phyloP scores from a whole-genome alignment of 495 filamentous ascomycete species.

The Tuber microsphaerosporum region DNA sequence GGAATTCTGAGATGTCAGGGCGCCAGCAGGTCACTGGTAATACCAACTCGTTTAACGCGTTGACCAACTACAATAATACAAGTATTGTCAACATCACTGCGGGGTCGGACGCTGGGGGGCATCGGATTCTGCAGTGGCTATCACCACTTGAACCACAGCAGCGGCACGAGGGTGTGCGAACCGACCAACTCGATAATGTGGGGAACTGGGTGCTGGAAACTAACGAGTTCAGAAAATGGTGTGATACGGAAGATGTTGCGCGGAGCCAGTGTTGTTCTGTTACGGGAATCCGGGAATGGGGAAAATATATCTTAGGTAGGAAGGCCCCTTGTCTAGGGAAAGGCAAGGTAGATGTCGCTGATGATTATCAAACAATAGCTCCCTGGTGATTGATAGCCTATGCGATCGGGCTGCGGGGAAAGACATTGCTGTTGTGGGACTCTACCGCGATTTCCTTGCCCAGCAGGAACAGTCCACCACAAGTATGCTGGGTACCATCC shows the following conservation, averaged over 20 bases:
- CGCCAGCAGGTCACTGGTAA: not conserved
- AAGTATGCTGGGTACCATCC: too few relatives aligned
- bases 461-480: too few relatives aligned
- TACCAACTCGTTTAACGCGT: not conserved
- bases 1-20: not conserved
- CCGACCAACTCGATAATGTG: too few relatives aligned
- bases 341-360: not conserved
- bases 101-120: not conserved
- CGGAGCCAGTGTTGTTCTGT: not conserved
- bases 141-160: not conserved
- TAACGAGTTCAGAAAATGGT: too few relatives aligned
- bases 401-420: too few relatives aligned
- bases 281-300: not conserved
- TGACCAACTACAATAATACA: too few relatives aligned
- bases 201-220: too few relatives aligned
- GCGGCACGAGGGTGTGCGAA: not conserved
- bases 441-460: too few relatives aligned
- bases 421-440: too few relatives aligned
- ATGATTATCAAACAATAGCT: too few relatives aligned
- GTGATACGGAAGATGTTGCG: not conserved
- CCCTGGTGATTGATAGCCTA: too few relatives aligned
- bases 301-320: not conserved
- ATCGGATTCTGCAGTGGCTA: not conserved
- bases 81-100: too few relatives aligned
- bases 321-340: not conserved